A percentile compares a stretch with the other conserved stretches of the same genome.
Evolutionary conservation across 2,329 filamentous ascomycete species (phyloP).

Genomic region (Byssochlamys sp.): DNA sequence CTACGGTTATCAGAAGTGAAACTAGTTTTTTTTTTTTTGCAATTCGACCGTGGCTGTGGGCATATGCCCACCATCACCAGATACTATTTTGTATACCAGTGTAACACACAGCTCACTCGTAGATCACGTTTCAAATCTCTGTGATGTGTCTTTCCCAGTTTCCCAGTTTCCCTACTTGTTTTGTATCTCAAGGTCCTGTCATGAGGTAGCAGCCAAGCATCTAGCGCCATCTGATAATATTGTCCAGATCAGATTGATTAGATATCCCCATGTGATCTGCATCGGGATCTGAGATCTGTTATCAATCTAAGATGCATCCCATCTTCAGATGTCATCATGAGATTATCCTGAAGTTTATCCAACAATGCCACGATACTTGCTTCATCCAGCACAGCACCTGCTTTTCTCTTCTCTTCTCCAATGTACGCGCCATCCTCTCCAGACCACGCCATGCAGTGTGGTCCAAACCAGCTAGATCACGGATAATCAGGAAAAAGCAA

Average conservation of each 20-base stretch:
- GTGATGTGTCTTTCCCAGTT: no score
- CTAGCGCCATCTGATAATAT: not conserved
- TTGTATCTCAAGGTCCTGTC: not conserved
- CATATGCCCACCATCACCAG: not conserved
- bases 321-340: not conserved
- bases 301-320: not conserved
- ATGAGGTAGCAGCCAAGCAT: not conserved
- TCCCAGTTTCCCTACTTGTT: not conserved
- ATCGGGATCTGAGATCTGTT: not conserved
- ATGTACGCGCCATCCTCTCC: not conserved
- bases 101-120: not conserved
- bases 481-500: not conserved
- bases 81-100: not conserved
- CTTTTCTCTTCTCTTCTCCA: no score
- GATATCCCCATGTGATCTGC: not conserved
- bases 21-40: not conserved
- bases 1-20: not conserved
- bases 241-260: not conserved
- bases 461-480: not conserved
- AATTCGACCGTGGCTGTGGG: not conserved
- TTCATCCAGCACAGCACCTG: no score
- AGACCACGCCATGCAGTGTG: not conserved
- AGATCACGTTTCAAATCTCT: not conserved
- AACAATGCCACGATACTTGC: not conserved
- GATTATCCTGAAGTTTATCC: not conserved